Percentiles rank a stretch among this genome's conserved stretches.
These are phyloP conservation scores for Melampsora medusae DNA, from an alignment of 1,284 basidiomycete genomes.

Conservation along the genomic window DNA sequence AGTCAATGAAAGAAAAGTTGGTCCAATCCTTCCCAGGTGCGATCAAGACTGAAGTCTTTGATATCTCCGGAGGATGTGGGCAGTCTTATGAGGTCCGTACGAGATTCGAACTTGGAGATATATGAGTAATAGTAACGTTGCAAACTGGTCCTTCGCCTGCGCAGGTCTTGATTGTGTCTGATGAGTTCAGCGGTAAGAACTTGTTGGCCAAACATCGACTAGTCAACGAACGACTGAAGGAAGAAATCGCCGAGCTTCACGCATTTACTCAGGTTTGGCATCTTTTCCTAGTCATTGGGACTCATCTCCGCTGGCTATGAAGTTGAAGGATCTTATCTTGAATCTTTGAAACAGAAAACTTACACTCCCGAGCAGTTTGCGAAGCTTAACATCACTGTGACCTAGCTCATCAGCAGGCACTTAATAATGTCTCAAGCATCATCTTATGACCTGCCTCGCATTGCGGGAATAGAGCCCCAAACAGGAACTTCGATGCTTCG, in stretches of 20 bases:
- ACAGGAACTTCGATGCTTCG: no score
- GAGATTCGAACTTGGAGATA: neutral
- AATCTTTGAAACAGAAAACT: constrained; percentile 8
- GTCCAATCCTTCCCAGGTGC: constrained; percentile 18
- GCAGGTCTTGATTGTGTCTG: constrained; percentile 36
- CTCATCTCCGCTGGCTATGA: neutral
- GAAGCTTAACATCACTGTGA: neutral
- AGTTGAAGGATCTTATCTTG: neutral
- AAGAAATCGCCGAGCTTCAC: constrained; percentile 33
- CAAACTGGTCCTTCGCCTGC: neutral
- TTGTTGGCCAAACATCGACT: constrained; percentile 31
- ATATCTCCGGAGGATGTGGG: constrained; percentile 41
- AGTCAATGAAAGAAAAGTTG: constrained; percentile 27
- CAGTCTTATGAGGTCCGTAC: constrained; percentile 35
- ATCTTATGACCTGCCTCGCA: no score
- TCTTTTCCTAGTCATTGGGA: neutral
- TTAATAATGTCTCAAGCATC: no score
- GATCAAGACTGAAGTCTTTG: constrained; percentile 29
- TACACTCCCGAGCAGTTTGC: constrained; percentile 36
- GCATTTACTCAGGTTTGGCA: constrained; percentile 34
- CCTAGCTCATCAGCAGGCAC: no score
- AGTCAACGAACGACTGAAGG: constrained; percentile 25
- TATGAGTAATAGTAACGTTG: neutral
- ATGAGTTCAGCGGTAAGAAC: constrained; percentile 30
- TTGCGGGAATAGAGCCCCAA: no score